Evolutionary conservation across 2,329 filamentous ascomycete genomes (phyloP).

Genomic region (Microascus cirrosus): DNA sequence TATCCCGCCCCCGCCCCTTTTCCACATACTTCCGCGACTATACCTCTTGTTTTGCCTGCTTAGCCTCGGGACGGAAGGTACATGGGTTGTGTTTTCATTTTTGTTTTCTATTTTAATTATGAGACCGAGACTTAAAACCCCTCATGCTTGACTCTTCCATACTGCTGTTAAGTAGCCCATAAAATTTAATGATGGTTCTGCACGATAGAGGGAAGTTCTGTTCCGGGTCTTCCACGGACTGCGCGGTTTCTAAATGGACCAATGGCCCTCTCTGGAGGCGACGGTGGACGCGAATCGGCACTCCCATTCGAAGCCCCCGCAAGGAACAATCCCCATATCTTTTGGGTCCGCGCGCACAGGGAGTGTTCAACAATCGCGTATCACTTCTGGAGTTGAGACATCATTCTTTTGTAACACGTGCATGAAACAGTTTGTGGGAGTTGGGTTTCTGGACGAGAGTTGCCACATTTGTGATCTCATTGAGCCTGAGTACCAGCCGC

Average conservation of each 20-base stretch:
- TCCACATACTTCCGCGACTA: slow-evolving; percentile 3
- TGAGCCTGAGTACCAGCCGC: neutral
- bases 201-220: neutral
- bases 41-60: slow-evolving; percentile 5
- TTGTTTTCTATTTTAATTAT: slow-evolving; percentile 3
- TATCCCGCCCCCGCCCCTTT: neutral
- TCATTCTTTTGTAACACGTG: neutral
- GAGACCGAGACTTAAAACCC: neutral
- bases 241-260: neutral
- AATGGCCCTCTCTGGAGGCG: neutral
- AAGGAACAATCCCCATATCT: too few species aligned
- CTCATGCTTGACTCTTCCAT: neutral
- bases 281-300: too few species aligned
- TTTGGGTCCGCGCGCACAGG: neutral
- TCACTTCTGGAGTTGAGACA: neutral
- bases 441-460: neutral
- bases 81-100: slow-evolving; percentile 6
- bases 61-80: slow-evolving; percentile 4
- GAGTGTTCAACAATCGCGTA: neutral
- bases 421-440: neutral
- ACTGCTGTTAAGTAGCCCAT: neutral
- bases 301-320: too few species aligned
- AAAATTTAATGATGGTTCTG: neutral
- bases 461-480: neutral
- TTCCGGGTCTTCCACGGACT: neutral